Conservation (phyloP, 108 stramenopile genomes). For the Nannochloropsis oceanica region DNA sequence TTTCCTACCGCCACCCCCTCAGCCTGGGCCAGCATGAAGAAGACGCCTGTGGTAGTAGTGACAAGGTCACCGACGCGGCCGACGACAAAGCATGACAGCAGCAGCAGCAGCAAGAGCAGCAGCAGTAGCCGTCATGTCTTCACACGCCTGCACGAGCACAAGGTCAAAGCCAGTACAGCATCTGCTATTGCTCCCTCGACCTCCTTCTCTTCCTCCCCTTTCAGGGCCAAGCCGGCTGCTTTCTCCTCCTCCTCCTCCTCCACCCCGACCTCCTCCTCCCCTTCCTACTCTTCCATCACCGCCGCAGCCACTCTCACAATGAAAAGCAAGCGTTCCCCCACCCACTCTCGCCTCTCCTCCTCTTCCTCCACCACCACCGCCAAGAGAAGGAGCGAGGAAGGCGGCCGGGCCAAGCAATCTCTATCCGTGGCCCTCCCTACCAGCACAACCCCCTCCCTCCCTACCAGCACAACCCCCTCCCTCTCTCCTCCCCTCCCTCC, state of each 20-base stretch:
- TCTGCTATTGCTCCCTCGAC: too few relatives aligned
- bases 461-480: background rate
- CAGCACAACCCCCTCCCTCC: background rate
- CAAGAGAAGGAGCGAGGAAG: background rate
- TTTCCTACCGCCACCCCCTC: too few relatives aligned
- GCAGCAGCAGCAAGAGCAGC: too few relatives aligned
- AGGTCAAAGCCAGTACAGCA: too few relatives aligned
- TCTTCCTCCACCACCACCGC: background rate
- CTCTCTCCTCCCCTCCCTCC: background rate
- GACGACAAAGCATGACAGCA: too few relatives aligned
- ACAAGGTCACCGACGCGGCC: too few relatives aligned
- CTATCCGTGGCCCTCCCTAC: background rate
- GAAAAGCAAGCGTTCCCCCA: too few relatives aligned
- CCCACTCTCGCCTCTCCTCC: background rate
- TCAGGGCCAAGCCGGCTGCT: background rate
- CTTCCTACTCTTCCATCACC: background rate
- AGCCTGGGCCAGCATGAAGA: too few relatives aligned
- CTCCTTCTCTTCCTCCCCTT: too few relatives aligned
- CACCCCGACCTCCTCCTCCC: background rate
- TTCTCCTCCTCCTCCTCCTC: background rate
- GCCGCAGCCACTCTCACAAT: background rate
- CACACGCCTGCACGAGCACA: too few relatives aligned
- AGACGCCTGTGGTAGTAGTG: too few relatives aligned
- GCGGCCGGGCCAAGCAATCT: background rate
- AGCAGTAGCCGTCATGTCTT: too few relatives aligned